These are phyloP conservation scores for Scedosporium dehoogii DNA, from an alignment of 2,329 filamentous ascomycete species.

Conservation along the genomic window DNA sequence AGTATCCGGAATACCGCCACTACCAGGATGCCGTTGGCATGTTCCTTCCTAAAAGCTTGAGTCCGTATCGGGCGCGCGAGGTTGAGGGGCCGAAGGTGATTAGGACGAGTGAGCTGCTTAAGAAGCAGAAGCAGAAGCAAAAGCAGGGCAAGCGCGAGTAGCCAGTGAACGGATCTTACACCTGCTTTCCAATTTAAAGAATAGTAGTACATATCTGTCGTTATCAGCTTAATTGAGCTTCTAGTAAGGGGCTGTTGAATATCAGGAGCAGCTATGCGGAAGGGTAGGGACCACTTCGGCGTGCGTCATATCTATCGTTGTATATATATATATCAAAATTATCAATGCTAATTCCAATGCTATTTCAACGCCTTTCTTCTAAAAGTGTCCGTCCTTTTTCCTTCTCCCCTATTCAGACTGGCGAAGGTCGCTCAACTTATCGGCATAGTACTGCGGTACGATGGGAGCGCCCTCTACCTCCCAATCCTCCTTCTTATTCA, in stretches of 20 bases:
- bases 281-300: not conserved
- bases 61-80: conserved; percentile 30
- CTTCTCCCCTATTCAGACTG: conserved; percentile 12
- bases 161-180: not conserved
- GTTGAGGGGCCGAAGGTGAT: conserved; percentile 32
- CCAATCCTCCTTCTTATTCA: conserved; percentile 77
- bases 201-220: not conserved
- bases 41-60: conserved; percentile 58
- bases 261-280: not conserved
- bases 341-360: not conserved
- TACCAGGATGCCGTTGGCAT: conserved; percentile 78
- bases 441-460: conserved; percentile 73
- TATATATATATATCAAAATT: not conserved
- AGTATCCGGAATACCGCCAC: conserved; percentile 79
- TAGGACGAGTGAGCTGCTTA: conserved; percentile 39
- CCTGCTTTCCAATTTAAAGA: not conserved
- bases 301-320: too few relatives aligned
- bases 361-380: not conserved
- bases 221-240: too few relatives aligned
- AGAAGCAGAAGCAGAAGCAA: conserved; percentile 30
- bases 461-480: conserved; percentile 57
- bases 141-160: conserved; percentile 16
- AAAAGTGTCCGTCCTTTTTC: not conserved
- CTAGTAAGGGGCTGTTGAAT: not conserved
- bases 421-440: conserved; percentile 69